phyloP scores from a whole-genome alignment of 768 basidiomycete genomes.

The Pulveroboletus sp. region DNA sequence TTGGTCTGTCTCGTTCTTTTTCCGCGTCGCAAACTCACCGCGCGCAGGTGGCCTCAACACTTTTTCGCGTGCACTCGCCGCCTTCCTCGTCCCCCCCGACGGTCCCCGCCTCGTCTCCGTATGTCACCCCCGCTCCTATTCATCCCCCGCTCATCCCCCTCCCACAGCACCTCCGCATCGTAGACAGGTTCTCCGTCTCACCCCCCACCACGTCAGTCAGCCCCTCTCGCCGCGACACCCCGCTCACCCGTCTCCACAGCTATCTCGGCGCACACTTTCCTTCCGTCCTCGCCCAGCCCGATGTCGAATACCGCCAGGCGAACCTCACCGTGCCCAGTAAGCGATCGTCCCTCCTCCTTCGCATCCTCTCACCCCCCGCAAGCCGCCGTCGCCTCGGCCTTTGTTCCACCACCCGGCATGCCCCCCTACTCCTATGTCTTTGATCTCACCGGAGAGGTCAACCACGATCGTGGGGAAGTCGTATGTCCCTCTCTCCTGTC shows the following conservation, averaged over 20 bases:
- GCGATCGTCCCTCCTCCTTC: conserved; percentile 21
- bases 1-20: conserved; percentile 49
- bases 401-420: conserved; percentile 69
- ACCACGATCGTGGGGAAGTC: conserved; percentile 71
- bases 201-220: conserved; percentile 70
- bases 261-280: conserved; percentile 80
- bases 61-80: conserved; percentile 68
- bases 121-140: conserved; percentile 27
- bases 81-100: conserved; percentile 61
- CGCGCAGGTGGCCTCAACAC: conserved; percentile 75
- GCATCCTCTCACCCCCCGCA: conserved; percentile 13
- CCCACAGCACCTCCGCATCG: conserved; percentile 61
- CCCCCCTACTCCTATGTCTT: conserved; percentile 78
- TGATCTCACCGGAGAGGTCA: conserved; percentile 81
- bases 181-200: conserved; percentile 69
- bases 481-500: conserved; percentile 38
- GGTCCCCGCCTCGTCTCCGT: conserved; percentile 75
- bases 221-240: conserved; percentile 8
- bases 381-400: conserved; percentile 69
- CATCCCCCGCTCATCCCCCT: conserved; percentile 5
- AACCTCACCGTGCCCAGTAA: conserved; percentile 74
- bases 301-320: conserved; percentile 78
- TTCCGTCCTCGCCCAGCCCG: conserved; percentile 59
- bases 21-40: conserved; percentile 5
- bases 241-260: conserved; percentile 35